Base-by-base conservation (phyloP, 768 basidiomycete species). In the Jaapia argillacea region DNA sequence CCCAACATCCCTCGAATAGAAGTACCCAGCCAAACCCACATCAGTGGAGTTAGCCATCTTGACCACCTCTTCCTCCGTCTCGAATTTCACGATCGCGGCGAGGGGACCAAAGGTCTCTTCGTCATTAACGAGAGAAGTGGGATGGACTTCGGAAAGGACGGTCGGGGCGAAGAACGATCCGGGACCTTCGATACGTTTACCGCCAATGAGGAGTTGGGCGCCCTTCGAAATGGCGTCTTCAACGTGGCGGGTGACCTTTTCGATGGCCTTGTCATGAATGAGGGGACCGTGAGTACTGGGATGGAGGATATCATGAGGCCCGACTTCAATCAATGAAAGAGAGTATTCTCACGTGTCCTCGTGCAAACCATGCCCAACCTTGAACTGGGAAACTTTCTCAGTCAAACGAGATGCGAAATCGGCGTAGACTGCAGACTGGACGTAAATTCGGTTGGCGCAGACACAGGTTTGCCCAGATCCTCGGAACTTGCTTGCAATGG, bases 41-140 rank as follows among this genome's bases (percentile, higher is more conserved):
- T 86, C 77, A 1, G 81, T 72, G 52, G 75, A 66, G 61, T 99
- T 98, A 24, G 94, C 94, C 41, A 90, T 62, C 51, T 71, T 69
- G 44, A 98, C 70, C 1, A 91, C 92, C 60, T 98, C 85, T 36
- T 92, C 91, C 64, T 99, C 96, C 0, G 90, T 91, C 60, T 87
- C 79, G 57, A 99, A 99, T 56, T 82, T 83, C 58, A 75, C 81
- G 20, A 99, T 66, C 5, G 86, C 84, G 0, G 91, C 91, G 28
- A 94, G 61, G 0, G 90, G 93, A 0, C 94, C 96, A 55, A 99
- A 99, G 0, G 96, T 98, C 70, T 99, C 96, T 59, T 98, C 96
- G 6, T 54, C 56, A 53, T 77, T 73, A 53, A 94, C 56, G 26
- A 72, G 64, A 6, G 89, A 85, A 22, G 72, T 66, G 18, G 62